Conservation (phyloP, 371 early-diverging fungal species). For the Rhizomucor miehei region DNA sequence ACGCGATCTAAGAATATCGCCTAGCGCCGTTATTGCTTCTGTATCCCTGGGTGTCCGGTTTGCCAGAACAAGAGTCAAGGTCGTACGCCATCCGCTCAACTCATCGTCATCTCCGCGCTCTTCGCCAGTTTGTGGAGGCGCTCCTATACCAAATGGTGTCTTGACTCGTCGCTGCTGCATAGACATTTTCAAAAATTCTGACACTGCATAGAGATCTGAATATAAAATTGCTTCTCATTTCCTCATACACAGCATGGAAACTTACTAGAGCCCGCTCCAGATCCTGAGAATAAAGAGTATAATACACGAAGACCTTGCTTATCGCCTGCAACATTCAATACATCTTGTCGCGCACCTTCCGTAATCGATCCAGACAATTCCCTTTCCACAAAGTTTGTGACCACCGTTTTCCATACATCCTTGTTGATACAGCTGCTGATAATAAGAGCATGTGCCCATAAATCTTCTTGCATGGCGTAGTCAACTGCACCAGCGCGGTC, state of each 20-base stretch:
- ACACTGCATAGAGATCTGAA: no score
- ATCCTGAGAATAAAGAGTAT: conserved; percentile 74
- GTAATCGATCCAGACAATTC: conserved; percentile 46
- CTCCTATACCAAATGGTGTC: conserved; percentile 21
- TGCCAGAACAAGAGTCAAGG: conserved; percentile 73
- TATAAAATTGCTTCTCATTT: no score
- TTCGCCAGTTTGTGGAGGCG: conserved; percentile 13
- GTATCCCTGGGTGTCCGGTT: conserved; percentile 81
- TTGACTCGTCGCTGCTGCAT: conserved; percentile 19
- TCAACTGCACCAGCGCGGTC: conserved; percentile 76
- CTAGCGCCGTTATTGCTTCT: conserved; percentile 70
- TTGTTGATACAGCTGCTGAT: conserved; percentile 85
- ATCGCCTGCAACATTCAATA: conserved; percentile 39
- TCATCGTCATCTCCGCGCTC: conserved; percentile 26
- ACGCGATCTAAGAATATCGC: conserved; percentile 66
- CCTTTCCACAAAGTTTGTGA: conserved; percentile 63
- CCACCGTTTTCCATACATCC: conserved; percentile 81
- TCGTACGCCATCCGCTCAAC: conserved; percentile 65
- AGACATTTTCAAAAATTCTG: conserved; percentile 27
- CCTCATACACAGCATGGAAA: background rate
- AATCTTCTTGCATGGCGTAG: conserved; percentile 62
- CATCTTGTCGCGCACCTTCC: conserved; percentile 20
- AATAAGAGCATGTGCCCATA: conserved; percentile 91
- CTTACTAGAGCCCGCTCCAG: conserved; percentile 55
- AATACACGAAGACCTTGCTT: conserved; percentile 68